Conservation (phyloP, 2,329 filamentous ascomycete genomes). For the Aspergillus candidus region DNA sequence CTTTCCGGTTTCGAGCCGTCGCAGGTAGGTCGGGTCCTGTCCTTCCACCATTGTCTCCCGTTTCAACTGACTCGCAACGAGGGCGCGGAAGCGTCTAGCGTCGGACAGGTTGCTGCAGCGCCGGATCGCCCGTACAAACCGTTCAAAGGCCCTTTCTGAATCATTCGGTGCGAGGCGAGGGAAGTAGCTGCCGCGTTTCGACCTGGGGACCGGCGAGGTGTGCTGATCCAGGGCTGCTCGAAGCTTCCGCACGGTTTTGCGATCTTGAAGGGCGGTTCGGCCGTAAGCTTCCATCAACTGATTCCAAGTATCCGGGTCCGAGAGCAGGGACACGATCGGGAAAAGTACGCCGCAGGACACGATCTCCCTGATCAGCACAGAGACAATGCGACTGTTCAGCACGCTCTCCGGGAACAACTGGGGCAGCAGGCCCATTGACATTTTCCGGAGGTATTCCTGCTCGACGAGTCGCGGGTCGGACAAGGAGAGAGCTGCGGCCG, state of each 20-base stretch:
- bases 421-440: constrained; percentile 68
- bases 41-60: constrained; percentile 71
- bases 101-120: constrained; percentile 89
- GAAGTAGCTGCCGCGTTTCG: constrained; percentile 60
- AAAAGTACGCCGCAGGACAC: constrained; percentile 86
- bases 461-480: constrained; percentile 79
- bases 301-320: constrained; percentile 96
- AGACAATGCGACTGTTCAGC: constrained; percentile 73
- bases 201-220: constrained; percentile 70
- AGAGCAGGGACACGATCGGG: constrained; percentile 70
- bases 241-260: constrained; percentile 88
- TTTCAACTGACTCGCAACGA: constrained; percentile 86
- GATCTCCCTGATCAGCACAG: constrained; percentile 77
- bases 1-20: constrained; percentile 87
- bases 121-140: constrained; percentile 82
- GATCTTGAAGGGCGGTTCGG: constrained; percentile 81
- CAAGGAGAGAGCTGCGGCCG: constrained; percentile 74
- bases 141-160: constrained; percentile 87
- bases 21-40: constrained; percentile 79
- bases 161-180: constrained; percentile 76
- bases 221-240: constrained; percentile 90
- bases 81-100: constrained; percentile 83
- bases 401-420: constrained; percentile 66
- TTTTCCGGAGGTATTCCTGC: constrained; percentile 77
- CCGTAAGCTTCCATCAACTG: constrained; percentile 88